A percentile compares a stretch with the other conserved stretches of the same genome.
These are phyloP conservation scores for Centrapalus pauciflorus DNA, from an alignment of 129 eudicot species.

Conservation along the genomic window DNA sequence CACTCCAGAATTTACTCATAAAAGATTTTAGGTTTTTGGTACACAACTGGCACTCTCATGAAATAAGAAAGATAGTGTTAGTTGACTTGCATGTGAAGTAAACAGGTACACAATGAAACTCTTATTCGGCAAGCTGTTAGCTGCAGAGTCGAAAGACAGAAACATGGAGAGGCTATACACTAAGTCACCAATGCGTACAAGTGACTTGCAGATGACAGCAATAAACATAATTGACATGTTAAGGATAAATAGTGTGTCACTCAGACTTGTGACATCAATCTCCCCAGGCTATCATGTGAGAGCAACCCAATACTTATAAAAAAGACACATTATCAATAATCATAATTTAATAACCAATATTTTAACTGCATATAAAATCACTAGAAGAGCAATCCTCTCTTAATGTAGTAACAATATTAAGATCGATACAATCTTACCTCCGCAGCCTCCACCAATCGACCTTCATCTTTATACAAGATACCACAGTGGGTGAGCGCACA, in stretches of 20 bases:
- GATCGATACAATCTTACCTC: slow-evolving; percentile 56
- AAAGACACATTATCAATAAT: not conserved
- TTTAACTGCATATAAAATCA: not conserved
- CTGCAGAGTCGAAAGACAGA: not conserved
- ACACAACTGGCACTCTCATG: not conserved
- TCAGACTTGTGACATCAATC: not conserved
- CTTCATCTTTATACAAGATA: slow-evolving; percentile 90
- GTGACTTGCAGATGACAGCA: not conserved
- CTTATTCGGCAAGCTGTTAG: not conserved
- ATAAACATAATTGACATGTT: not conserved
- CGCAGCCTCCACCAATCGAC: slow-evolving; percentile 88
- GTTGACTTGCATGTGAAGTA: not conserved
- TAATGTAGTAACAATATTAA: not conserved
- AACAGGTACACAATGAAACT: not conserved
- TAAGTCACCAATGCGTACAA: not conserved
- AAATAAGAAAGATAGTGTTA: not conserved
- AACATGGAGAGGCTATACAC: not conserved
- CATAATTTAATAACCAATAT: not conserved
- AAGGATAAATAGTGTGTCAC: not conserved
- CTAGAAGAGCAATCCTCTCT: not conserved
- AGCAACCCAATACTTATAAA: not conserved
- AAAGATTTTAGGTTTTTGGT: not conserved
- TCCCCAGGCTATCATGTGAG: not conserved
- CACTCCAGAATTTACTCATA: not conserved
- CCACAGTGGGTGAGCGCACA: slow-evolving; percentile 96